Evolutionary conservation across 2,329 filamentous ascomycete genomes (phyloP).

Genomic region (Claviceps arundinis): DNA sequence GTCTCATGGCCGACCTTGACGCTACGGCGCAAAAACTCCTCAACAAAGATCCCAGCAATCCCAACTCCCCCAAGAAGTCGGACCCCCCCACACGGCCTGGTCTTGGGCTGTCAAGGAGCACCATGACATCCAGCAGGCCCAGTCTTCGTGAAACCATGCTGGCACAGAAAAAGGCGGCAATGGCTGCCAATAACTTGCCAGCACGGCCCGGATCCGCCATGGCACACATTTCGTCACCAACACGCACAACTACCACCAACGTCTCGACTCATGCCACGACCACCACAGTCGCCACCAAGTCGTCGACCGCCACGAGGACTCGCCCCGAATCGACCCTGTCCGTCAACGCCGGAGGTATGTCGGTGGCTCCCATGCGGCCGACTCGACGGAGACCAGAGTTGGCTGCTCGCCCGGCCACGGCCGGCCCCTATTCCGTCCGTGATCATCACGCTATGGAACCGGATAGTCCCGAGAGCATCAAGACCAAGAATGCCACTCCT

Average conservation of each 20-base stretch:
- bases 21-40: constrained; percentile 65
- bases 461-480: constrained; percentile 33
- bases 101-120: constrained; percentile 49
- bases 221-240: constrained; percentile 42
- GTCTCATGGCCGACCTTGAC: constrained; percentile 69
- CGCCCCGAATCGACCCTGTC: constrained; percentile 31
- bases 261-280: constrained; percentile 17
- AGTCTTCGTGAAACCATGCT: constrained; percentile 73
- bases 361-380: constrained; percentile 50
- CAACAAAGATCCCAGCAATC: constrained; percentile 73
- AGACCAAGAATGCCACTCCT: constrained; percentile 33
- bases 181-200: constrained; percentile 37
- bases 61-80: constrained; percentile 48
- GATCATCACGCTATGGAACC: constrained; percentile 26
- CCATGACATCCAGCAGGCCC: constrained; percentile 42
- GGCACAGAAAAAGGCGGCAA: constrained; percentile 57
- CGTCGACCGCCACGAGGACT: constrained; percentile 22
- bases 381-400: constrained; percentile 44
- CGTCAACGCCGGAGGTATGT: constrained; percentile 42
- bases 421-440: constrained; percentile 51
- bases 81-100: constrained; percentile 38
- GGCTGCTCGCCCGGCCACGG: constrained; percentile 46
- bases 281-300: constrained; percentile 15
- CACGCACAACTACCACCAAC: constrained; percentile 22
- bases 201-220: constrained; percentile 49